phyloP scores from a whole-genome alignment of 345 rosid species.

The Orychophragmus violaceus region DNA sequence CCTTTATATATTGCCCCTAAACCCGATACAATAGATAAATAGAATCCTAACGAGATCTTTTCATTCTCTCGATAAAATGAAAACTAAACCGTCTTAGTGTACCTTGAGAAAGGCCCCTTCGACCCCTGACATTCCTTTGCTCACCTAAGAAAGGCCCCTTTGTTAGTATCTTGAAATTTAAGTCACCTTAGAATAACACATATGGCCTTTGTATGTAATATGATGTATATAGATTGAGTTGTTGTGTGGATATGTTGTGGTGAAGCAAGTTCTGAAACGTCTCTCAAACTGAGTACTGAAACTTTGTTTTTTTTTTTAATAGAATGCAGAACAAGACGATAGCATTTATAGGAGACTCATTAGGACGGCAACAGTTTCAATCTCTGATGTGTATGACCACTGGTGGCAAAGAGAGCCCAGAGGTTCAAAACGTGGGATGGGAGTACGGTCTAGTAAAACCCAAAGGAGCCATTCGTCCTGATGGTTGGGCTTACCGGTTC shows the following conservation, averaged over 20 bases:
- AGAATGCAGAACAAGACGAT: constrained; percentile 76
- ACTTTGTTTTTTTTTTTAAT: constrained; percentile 1
- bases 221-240: background rate
- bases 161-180: no score
- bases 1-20: no score
- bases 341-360: constrained; percentile 83
- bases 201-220: background rate
- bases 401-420: constrained; percentile 49
- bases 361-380: constrained; percentile 73
- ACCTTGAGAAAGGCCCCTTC: no score
- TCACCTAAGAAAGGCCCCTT: no score
- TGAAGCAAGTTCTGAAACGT: background rate
- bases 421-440: constrained; percentile 56
- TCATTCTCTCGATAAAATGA: no score
- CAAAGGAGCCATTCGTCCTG: constrained; percentile 53
- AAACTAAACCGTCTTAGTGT: no score
- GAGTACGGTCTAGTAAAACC: constrained; percentile 52
- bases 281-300: background rate
- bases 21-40: no score
- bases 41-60: no score
- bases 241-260: background rate
- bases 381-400: constrained; percentile 76
- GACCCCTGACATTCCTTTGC: no score
- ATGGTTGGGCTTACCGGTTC: constrained; percentile 67
- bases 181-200: no score